Percentiles rank a stretch among this genome's conserved stretches.
These are phyloP conservation scores for Trifolium subterraneum DNA, from an alignment of 306 rosid species.

Conservation along the genomic window DNA sequence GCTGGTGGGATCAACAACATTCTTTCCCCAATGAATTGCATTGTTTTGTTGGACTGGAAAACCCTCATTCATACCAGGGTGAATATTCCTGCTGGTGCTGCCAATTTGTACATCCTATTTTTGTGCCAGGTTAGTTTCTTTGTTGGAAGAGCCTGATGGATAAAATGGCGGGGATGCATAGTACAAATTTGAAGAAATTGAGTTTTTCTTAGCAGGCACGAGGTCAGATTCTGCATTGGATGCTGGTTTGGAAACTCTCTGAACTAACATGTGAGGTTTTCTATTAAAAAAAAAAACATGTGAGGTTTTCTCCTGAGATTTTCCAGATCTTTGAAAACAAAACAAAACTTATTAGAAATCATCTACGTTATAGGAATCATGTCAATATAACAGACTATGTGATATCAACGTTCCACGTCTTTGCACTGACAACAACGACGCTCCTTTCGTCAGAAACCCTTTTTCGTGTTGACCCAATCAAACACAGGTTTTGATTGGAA, in stretches of 20 bases:
- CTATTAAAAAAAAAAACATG: no score
- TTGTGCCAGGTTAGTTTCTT: slow-evolving; percentile 52
- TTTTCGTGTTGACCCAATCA: no score
- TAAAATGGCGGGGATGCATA: slow-evolving; percentile 96
- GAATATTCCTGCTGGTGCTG: slow-evolving; percentile 58
- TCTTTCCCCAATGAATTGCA: slow-evolving; percentile 66
- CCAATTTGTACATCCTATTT: slow-evolving; percentile 70
- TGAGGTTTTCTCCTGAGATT: slow-evolving; percentile 60
- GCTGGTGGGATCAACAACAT: slow-evolving; percentile 57
- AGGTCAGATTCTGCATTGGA: slow-evolving; percentile 63
- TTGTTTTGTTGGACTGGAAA: slow-evolving; percentile 55
- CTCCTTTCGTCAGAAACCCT: no score
- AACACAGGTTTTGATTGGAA: no score
- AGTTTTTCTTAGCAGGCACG: slow-evolving; percentile 62
- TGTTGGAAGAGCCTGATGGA: slow-evolving; percentile 82
- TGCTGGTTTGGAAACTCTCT: slow-evolving; percentile 49
- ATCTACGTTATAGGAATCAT: not conserved
- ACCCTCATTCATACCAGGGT: slow-evolving; percentile 50
- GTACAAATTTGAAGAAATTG: slow-evolving; percentile 80
- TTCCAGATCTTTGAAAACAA: slow-evolving; percentile 58
- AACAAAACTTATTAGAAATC: slow-evolving; percentile 29
- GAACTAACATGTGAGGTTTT: slow-evolving; percentile 58
- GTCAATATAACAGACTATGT: no score
- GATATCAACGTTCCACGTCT: no score
- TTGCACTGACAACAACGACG: no score